These are phyloP conservation scores for Salix koriyanagi DNA, from an alignment of 345 rosid species.

Conservation along the genomic window DNA sequence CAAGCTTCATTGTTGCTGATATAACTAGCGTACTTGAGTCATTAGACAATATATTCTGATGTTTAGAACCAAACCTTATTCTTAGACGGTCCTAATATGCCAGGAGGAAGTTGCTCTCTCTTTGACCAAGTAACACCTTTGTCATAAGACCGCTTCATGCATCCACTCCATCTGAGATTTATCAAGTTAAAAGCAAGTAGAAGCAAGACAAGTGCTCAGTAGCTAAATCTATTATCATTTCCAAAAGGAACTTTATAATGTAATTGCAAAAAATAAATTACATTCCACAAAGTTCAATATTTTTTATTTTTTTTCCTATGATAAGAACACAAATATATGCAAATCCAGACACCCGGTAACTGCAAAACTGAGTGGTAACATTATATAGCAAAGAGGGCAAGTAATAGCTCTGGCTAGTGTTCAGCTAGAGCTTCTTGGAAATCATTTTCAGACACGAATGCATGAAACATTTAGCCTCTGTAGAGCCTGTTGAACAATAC, in stretches of 20 bases:
- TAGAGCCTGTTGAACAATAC: too few species aligned
- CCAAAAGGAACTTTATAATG: not conserved
- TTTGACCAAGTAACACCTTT: constrained; percentile 68
- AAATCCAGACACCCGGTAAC: not conserved
- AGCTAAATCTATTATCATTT: not conserved
- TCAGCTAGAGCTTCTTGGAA: too few species aligned
- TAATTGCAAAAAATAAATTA: not conserved
- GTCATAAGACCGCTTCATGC: constrained; percentile 83
- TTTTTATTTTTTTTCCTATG: too few species aligned
- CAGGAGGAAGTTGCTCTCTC: constrained; percentile 90
- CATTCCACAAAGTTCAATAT: not conserved
- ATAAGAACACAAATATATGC: not conserved
- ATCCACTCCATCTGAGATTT: constrained; percentile 81
- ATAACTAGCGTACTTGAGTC: not conserved
- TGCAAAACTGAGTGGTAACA: not conserved
- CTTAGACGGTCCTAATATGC: constrained; percentile 79
- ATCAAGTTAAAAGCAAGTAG: constrained; percentile 2
- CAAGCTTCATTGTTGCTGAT: constrained; percentile 1
- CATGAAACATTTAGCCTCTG: too few species aligned
- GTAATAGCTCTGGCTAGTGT: too few species aligned
- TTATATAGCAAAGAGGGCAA: not conserved
- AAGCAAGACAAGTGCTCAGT: not conserved
- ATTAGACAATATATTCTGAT: not conserved
- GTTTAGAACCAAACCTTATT: constrained; percentile 55
- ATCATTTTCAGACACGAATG: too few species aligned